Conservation (phyloP, 2,329 filamentous ascomycete genomes). For the Cordyceps sp. region DNA sequence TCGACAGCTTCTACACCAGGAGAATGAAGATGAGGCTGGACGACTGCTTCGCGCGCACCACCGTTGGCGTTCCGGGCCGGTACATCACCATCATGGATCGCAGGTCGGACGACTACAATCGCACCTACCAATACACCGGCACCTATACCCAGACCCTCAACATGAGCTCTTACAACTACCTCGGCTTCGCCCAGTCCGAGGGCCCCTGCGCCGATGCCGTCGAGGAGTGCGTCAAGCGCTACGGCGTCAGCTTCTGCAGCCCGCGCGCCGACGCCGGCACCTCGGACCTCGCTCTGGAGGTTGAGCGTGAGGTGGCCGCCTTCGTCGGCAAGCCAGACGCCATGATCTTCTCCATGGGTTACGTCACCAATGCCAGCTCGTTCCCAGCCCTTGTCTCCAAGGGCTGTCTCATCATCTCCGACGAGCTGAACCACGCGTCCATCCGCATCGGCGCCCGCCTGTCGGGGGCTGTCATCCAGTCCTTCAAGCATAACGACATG, state of each 20-base stretch:
- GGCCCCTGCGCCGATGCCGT: slow-evolving; percentile 90
- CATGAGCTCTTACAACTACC: slow-evolving; percentile 99
- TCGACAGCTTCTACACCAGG: slow-evolving; percentile 95
- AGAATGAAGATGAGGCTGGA: slow-evolving; percentile 88
- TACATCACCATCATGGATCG: slow-evolving; percentile 89
- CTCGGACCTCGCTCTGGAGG: slow-evolving; percentile 72
- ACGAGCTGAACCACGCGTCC: slow-evolving; percentile 94
- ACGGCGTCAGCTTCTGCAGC: slow-evolving; percentile 70
- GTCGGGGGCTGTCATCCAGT: slow-evolving; percentile 85
- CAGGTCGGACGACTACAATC: slow-evolving; percentile 80
- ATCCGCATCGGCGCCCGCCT: slow-evolving; percentile 90
- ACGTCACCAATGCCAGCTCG: slow-evolving; percentile 83
- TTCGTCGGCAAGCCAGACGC: slow-evolving; percentile 91
- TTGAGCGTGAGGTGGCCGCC: slow-evolving; percentile 73
- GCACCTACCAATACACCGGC: slow-evolving; percentile 75
- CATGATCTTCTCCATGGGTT: slow-evolving; percentile 99
- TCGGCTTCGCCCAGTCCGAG: slow-evolving; percentile 94
- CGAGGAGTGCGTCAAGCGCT: slow-evolving; percentile 70
- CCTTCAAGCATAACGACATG: slow-evolving; percentile 98
- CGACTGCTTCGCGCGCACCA: slow-evolving; percentile 87
- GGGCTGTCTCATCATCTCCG: slow-evolving; percentile 85
- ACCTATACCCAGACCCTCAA: slow-evolving; percentile 91
- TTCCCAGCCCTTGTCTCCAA: slow-evolving; percentile 89
- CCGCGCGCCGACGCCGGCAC: slow-evolving; percentile 74
- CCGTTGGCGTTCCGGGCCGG: slow-evolving; percentile 82